Percentiles rank a stretch among this genome's conserved stretches.
These are phyloP conservation scores for Tieghemiomyces parasiticus DNA, from an alignment of 192 early-diverging fungal species.

Conservation along the genomic window DNA sequence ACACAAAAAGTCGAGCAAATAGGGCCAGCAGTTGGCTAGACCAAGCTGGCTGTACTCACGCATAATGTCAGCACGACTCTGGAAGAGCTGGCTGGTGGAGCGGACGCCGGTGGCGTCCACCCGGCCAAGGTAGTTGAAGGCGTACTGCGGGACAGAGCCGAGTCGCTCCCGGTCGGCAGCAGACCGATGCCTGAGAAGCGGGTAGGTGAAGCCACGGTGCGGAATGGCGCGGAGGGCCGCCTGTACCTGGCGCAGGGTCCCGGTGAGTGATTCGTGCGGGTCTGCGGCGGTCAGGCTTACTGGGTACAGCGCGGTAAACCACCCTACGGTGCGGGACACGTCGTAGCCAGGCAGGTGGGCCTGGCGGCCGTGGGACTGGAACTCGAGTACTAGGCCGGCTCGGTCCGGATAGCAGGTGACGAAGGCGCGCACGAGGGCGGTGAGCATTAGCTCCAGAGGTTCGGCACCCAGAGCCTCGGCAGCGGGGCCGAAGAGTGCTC, in stretches of 20 bases:
- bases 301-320: slow-evolving; percentile 17
- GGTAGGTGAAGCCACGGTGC: neutral
- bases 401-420: neutral
- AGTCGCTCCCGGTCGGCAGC: neutral
- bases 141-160: neutral
- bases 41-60: neutral
- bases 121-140: slow-evolving; percentile 13
- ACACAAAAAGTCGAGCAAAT: neutral
- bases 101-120: neutral
- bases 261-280: neutral
- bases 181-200: neutral
- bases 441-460: neutral
- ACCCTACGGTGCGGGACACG: slow-evolving; percentile 13
- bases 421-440: slow-evolving; percentile 4
- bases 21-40: slow-evolving; percentile 1
- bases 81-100: neutral
- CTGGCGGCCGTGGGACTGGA: slow-evolving; percentile 6
- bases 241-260: neutral
- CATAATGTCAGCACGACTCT: neutral
- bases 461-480: neutral
- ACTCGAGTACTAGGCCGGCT: neutral
- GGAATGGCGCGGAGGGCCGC: neutral
- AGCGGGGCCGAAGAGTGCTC: neutral
- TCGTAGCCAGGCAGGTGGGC: slow-evolving; percentile 1
- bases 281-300: neutral